These are phyloP conservation scores for Galerina marginata DNA, from an alignment of 768 basidiomycete species.

Conservation along the genomic window DNA sequence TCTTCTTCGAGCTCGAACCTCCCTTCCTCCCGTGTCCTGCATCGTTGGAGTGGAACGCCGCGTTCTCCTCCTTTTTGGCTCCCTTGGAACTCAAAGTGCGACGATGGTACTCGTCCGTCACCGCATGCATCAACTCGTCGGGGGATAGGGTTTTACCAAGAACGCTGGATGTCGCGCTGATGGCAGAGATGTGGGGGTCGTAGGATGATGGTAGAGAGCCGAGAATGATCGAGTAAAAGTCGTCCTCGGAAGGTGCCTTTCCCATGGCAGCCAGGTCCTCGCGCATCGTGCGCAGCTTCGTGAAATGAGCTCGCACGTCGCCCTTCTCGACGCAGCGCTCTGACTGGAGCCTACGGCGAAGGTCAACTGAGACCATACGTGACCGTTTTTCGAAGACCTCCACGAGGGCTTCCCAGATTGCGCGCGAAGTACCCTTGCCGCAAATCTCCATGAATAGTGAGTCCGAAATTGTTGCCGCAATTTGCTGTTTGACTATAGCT, in stretches of 20 bases:
- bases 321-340: constrained; percentile 34
- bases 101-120: constrained; percentile 33
- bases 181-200: constrained; percentile 33
- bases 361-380: constrained; percentile 33
- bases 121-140: constrained; percentile 25
- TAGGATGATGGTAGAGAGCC: constrained; percentile 41
- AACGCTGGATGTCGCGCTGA: constrained; percentile 29
- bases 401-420: constrained; percentile 35
- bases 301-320: constrained; percentile 37
- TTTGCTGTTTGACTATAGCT: constrained; percentile 35
- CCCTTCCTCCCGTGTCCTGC: constrained; percentile 5
- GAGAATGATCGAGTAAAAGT: constrained; percentile 39
- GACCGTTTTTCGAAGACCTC: constrained; percentile 32
- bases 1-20: not conserved
- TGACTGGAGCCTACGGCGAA: constrained; percentile 29
- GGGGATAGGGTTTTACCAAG: constrained; percentile 25
- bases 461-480: constrained; percentile 37
- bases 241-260: constrained; percentile 29
- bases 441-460: constrained; percentile 31
- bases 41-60: too few relatives aligned
- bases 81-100: constrained; percentile 19
- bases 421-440: constrained; percentile 18
- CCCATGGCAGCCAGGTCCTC: constrained; percentile 41
- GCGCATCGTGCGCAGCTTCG: constrained; percentile 29
- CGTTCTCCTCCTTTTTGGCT: constrained; percentile 27